phyloP scores from a whole-genome alignment of 169 alveolate species.

The Theileria equi region DNA sequence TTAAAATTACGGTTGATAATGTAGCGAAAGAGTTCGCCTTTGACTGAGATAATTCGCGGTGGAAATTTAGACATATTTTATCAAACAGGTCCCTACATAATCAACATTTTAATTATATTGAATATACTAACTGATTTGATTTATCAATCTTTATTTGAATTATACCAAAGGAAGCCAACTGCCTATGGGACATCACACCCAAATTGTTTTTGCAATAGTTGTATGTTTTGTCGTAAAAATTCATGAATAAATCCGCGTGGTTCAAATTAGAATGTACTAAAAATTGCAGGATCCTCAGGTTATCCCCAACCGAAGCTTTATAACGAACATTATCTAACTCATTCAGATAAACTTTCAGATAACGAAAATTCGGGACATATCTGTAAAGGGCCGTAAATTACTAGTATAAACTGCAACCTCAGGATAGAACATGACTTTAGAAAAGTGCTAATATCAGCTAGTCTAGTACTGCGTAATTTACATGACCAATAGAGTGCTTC shows the following conservation, averaged over 20 bases:
- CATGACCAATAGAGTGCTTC: conserved; percentile 58
- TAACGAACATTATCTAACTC: conserved; percentile 31
- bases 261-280: conserved; percentile 25
- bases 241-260: conserved; percentile 24
- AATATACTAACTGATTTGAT: conserved; percentile 25
- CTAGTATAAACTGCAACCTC: conserved; percentile 1
- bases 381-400: not conserved
- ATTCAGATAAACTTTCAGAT: conserved; percentile 21
- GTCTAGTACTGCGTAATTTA: conserved; percentile 26
- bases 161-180: conserved; percentile 47
- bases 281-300: conserved; percentile 43
- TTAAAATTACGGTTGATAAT: conserved; percentile 29
- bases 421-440: conserved; percentile 32
- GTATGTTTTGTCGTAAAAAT: conserved; percentile 9
- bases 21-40: conserved; percentile 21
- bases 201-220: conserved; percentile 32
- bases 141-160: conserved; percentile 25
- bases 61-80: conserved; percentile 52
- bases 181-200: conserved; percentile 57
- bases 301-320: conserved; percentile 38
- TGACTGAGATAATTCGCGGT: conserved; percentile 19
- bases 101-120: not conserved
- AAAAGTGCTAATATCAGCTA: conserved; percentile 22
- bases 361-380: conserved; percentile 43
- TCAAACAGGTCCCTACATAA: conserved; percentile 35